phyloP scores from a whole-genome alignment of 306 rosid species.

The Lagenaria siceraria region DNA sequence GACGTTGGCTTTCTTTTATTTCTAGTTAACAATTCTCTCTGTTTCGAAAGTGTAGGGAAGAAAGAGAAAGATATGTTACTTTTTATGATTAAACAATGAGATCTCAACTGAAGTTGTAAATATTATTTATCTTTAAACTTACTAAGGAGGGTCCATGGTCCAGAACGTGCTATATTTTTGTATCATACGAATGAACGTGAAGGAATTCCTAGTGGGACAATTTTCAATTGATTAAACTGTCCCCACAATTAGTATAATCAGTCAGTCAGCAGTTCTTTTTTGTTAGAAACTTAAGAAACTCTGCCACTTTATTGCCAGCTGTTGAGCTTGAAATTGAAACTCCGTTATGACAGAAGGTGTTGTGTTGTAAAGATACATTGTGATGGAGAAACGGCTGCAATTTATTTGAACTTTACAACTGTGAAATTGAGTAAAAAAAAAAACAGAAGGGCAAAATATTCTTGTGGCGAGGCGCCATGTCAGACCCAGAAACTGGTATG shows the following conservation, averaged over 20 bases:
- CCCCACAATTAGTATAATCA: constrained; percentile 2
- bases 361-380: constrained; percentile 4
- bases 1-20: not conserved
- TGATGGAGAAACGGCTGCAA: constrained; percentile 6
- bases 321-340: constrained; percentile 6
- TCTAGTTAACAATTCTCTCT: not conserved
- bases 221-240: not conserved
- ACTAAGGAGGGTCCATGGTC: not conserved
- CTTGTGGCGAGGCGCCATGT: constrained; percentile 3
- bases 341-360: constrained; percentile 11
- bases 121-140: not conserved
- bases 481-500: constrained; percentile 10
- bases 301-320: not conserved
- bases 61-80: not conserved
- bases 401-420: constrained; percentile 15
- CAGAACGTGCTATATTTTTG: not conserved
- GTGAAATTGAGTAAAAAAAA: constrained; percentile 6
- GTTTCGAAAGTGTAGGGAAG: not conserved
- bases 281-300: not conserved
- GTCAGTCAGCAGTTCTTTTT: not conserved
- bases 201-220: not conserved
- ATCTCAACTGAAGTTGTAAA: not conserved
- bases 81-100: not conserved
- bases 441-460: constrained; percentile 12
- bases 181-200: not conserved